A percentile compares a stretch with the other conserved stretches of the same genome.
These are phyloP conservation scores for Pisolithus thermaeus DNA, from an alignment of 1,284 basidiomycete species.

Conservation along the genomic window DNA sequence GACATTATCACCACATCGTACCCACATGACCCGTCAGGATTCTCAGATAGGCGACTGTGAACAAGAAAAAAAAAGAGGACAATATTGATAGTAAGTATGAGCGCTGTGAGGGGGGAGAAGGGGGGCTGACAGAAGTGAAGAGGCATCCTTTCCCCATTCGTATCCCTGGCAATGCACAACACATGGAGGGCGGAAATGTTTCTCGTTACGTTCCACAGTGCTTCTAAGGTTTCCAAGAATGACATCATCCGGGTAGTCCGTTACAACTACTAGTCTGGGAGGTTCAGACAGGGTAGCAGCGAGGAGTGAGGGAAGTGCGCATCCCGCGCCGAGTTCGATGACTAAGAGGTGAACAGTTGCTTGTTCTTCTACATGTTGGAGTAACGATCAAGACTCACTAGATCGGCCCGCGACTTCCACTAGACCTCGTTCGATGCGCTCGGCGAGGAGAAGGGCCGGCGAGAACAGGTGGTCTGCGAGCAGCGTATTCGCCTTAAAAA, in stretches of 20 bases:
- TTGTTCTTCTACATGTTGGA: no score
- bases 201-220: conserved; percentile 48
- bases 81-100: neutral
- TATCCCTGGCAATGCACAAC: conserved; percentile 44
- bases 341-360: conserved; percentile 31
- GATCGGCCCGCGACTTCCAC: conserved; percentile 26
- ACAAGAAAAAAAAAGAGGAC: neutral
- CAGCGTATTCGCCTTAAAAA: conserved; percentile 55
- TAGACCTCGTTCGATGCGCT: conserved; percentile 52
- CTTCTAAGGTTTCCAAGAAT: conserved; percentile 50
- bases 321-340: conserved; percentile 63
- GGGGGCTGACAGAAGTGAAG: conserved; percentile 41
- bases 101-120: neutral
- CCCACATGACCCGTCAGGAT: conserved; percentile 22
- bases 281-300: conserved; percentile 38
- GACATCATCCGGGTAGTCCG: conserved; percentile 60
- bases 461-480: conserved; percentile 70
- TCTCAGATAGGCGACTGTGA: conserved; percentile 12
- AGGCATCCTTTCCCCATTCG: conserved; percentile 55
- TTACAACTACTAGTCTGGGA: conserved; percentile 51
- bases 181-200: conserved; percentile 33
- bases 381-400: conserved; percentile 10
- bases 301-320: conserved; percentile 59
- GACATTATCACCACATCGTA: conserved; percentile 63
- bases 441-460: conserved; percentile 58